phyloP scores from a whole-genome alignment of 2,329 filamentous ascomycete genomes.

The Pyrenophora teres region DNA sequence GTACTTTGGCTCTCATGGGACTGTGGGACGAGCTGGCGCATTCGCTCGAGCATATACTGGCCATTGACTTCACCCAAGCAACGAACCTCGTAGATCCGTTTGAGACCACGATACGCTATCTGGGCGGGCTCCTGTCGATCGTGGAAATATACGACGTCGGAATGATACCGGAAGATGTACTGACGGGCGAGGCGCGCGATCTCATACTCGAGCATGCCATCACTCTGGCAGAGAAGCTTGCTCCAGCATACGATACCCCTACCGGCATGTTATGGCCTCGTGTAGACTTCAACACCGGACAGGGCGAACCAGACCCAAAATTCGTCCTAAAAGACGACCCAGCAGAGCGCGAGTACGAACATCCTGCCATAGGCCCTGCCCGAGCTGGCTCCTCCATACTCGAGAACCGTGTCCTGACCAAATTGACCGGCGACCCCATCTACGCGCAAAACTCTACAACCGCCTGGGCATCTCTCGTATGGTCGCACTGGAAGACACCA shows the following conservation, averaged over 20 bases:
- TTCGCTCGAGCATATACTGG: conserved; percentile 46
- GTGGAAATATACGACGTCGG: conserved; percentile 50
- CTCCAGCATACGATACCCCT: conserved; percentile 48
- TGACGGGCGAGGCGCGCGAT: conserved; percentile 39
- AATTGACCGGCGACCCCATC: conserved; percentile 47
- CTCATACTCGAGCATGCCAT: conserved; percentile 46
- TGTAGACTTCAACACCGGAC: conserved; percentile 48
- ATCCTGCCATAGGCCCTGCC: conserved; percentile 49
- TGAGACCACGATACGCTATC: conserved; percentile 50
- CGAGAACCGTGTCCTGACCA: conserved; percentile 50
- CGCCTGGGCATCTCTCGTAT: conserved; percentile 53
- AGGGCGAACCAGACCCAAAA: conserved; percentile 40
- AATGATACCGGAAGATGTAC: conserved; percentile 42
- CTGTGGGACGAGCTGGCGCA: conserved; percentile 50
- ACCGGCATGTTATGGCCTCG: conserved; percentile 53
- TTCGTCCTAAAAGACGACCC: conserved; percentile 35
- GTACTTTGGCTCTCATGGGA: conserved; percentile 50
- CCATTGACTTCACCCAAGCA: conserved; percentile 44
- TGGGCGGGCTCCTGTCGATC: conserved; percentile 48
- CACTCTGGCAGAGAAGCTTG: conserved; percentile 44
- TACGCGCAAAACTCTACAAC: conserved; percentile 51
- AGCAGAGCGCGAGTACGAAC: conserved; percentile 37
- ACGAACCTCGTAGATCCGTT: conserved; percentile 49
- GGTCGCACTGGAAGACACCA: conserved; percentile 48
- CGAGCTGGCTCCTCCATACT: conserved; percentile 52